Evolutionary conservation across 2,329 filamentous ascomycete species (phyloP).

Genomic region (Penicillium sp.): DNA sequence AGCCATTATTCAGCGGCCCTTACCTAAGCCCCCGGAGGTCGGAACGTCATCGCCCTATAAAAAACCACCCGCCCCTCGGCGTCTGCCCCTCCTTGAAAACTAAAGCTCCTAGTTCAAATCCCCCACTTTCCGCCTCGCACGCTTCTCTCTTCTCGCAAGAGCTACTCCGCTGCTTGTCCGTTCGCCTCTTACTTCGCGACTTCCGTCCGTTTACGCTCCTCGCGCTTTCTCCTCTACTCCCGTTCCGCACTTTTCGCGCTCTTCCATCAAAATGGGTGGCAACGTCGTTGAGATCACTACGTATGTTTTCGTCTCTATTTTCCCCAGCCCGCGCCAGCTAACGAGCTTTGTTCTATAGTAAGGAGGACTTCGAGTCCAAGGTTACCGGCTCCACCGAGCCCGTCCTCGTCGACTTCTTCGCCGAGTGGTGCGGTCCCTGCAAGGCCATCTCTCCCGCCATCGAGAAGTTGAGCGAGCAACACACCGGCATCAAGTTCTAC

Average conservation of each 20-base stretch:
- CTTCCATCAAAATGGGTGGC: conserved; percentile 25
- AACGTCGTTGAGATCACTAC: conserved; percentile 25
- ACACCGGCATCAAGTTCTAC: conserved; percentile 68
- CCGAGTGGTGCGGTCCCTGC: conserved; percentile 92
- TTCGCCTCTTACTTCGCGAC: conserved; percentile 30
- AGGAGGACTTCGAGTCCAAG: conserved; percentile 57
- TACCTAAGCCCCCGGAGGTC: conserved; percentile 20
- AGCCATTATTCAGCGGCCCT: conserved; percentile 27
- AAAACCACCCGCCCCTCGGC: conserved; percentile 23
- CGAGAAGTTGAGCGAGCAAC: conserved; percentile 59
- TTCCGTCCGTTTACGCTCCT: conserved; percentile 5
- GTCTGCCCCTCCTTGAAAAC: conserved; percentile 14
- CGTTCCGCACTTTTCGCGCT: conserved; percentile 17
- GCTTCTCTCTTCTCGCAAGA: conserved; percentile 10
- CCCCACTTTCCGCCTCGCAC: conserved; percentile 11
- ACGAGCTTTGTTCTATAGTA: conserved; percentile 42
- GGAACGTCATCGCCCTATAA: conserved; percentile 36
- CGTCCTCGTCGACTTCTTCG: conserved; percentile 81
- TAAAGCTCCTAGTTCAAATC: conserved; percentile 18
- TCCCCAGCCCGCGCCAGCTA: neutral
- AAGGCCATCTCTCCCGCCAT: conserved; percentile 81
- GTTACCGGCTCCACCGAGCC: conserved; percentile 52
- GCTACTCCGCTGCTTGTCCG: conserved; percentile 9
- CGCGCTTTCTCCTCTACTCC: conserved; percentile 18
- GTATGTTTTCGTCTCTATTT: conserved; percentile 18